Evolutionary conservation across 2,329 filamentous ascomycete genomes (phyloP), one percentile per base, ranked within the genome.

Genomic region (Cercospora canescens): DNA sequence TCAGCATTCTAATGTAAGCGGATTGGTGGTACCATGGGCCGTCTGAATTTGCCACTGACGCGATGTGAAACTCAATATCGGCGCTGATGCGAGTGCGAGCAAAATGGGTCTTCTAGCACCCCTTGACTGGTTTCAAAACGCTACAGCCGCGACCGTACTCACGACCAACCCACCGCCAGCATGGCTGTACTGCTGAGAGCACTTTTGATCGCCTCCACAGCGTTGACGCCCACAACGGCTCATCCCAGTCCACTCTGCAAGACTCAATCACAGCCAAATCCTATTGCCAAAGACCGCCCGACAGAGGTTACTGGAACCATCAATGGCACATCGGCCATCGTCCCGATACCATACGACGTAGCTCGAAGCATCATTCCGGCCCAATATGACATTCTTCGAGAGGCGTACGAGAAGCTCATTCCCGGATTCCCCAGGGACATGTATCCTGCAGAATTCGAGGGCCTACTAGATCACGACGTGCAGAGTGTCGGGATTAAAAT

Each of bases 321-420:
- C 65, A 69, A 69, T 41, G 67, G 67, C 24, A 69, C 67, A 6
- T 65, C 64, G 18, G 67, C 59, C 34, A 69, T 69, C 57, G 60
- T 69, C 16, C 67, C 67, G n/a, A 66, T 69, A 28, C 62, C 64
- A 9, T 64, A 64, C 62, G 48, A 54, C 2, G 59, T 64, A 12
- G 67, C 67, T 9, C 62, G 67, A 7, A 62, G 56, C 26, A 41
- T 69, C 7, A 63, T 69, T 28, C 67, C 67, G 9, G 32, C 67
- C 6, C 39, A 69, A 35, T 69, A 69, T 63, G 60, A 48, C 18
- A 69, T 69, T 5, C 62, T 69, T 12, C 60, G 48, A 28, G 55
- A 61, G n/a, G 65, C 65, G 35, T 67, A 67, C 30, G 60, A 63
- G 35, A 35, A 65, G 11, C 50, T 67, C 26, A 64, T 61, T 14